Percentiles rank a stretch among this genome's conserved stretches.
Conservation (phyloP, 352 stramenopile species). For the Nothophytophthora sp. region DNA sequence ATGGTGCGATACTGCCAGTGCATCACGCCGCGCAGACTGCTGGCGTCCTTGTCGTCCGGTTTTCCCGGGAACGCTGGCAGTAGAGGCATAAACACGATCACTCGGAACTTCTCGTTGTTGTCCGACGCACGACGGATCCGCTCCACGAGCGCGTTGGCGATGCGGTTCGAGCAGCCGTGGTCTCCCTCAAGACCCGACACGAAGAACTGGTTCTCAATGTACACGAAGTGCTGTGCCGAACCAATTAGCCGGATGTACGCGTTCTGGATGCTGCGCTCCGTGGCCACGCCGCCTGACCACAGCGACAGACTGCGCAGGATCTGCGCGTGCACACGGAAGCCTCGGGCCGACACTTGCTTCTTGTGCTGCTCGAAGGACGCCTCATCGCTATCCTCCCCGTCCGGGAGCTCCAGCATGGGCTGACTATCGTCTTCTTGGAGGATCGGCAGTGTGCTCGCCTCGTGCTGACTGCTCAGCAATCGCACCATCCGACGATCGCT, state of each 20-base stretch:
- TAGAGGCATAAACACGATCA: constrained; percentile 86
- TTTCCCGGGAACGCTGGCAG: constrained; percentile 84
- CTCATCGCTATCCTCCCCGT: constrained; percentile 27
- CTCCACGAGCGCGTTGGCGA: constrained; percentile 79
- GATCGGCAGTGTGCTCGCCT: constrained; percentile 21
- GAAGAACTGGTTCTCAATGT: constrained; percentile 94
- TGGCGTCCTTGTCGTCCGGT: constrained; percentile 76
- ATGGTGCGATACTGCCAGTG: constrained; percentile 90
- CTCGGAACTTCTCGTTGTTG: constrained; percentile 85
- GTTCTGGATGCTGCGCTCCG: constrained; percentile 90
- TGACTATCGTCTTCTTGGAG: constrained; percentile 20
- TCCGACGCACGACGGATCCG: constrained; percentile 72
- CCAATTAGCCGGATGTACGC: constrained; percentile 90
- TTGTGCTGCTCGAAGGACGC: constrained; percentile 35
- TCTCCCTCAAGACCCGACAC: constrained; percentile 88
- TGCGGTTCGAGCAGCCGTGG: constrained; percentile 74
- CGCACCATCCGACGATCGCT: constrained; percentile 35
- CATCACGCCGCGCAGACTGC: constrained; percentile 84
- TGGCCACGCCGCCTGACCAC: constrained; percentile 77
- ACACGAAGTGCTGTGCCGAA: constrained; percentile 87
- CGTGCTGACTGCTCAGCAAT: constrained; percentile 29
- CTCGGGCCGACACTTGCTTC: constrained; percentile 30
- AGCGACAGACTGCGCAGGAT: constrained; percentile 81
- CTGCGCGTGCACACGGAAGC: constrained; percentile 57
- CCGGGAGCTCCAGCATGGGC: constrained; percentile 18